phyloP scores from a whole-genome alignment of 2,329 filamentous ascomycete genomes.

The Berkeleyomyces basicola region DNA sequence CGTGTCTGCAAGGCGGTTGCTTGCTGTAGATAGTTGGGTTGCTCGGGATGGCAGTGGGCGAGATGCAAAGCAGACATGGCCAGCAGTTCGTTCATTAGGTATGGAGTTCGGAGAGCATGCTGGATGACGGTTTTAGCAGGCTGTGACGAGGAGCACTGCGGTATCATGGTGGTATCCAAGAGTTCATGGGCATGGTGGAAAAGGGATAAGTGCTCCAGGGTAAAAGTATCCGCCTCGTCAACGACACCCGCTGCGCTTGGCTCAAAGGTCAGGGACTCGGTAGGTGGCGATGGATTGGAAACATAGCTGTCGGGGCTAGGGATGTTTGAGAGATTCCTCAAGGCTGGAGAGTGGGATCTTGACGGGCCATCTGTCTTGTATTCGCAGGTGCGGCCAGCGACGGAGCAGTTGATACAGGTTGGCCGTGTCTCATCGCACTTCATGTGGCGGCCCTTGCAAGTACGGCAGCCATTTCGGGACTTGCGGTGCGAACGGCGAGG shows the following conservation, averaged over 20 bases:
- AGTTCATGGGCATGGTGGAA: conserved; percentile 18
- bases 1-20: conserved; percentile 30
- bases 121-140: neutral
- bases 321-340: neutral
- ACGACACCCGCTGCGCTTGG: neutral
- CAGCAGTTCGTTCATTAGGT: conserved; percentile 31
- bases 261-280: neutral
- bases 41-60: conserved; percentile 19
- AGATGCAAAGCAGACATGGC: conserved; percentile 29
- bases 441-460: conserved; percentile 27
- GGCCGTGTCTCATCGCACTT: conserved; percentile 28
- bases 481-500: conserved; percentile 16
- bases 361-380: conserved; percentile 16
- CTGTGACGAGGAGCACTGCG: neutral
- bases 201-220: conserved; percentile 25
- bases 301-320: neutral
- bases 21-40: conserved; percentile 21
- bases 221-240: conserved; percentile 19
- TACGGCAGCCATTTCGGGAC: conserved; percentile 25
- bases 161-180: conserved; percentile 18
- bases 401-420: conserved; percentile 25
- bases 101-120: conserved; percentile 23
- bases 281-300: neutral
- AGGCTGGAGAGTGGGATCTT: neutral
- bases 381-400: conserved; percentile 23